Percentiles rank a stretch among this genome's conserved stretches.
Evolutionary conservation across 495 filamentous ascomycete species (phyloP).

Genomic region (Penicillium atrosanguineum): DNA sequence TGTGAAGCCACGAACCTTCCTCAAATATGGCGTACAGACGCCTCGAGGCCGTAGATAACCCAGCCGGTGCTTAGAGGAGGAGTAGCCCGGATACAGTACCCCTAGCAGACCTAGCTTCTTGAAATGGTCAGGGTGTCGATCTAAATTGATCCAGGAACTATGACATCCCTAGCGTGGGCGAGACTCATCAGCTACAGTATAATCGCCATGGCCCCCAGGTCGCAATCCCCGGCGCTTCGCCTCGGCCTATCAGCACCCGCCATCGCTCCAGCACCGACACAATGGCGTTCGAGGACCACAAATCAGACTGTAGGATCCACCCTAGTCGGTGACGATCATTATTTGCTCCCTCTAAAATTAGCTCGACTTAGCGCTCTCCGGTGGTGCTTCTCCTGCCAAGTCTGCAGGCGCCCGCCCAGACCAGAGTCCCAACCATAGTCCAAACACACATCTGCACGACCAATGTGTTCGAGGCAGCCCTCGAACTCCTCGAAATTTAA

Average conservation of each 20-base stretch:
- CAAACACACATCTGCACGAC: not conserved
- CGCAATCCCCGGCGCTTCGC: constrained; percentile 21
- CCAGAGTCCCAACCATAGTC: not conserved
- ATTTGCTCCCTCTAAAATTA: constrained; percentile 10
- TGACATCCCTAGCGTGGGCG: too few relatives aligned
- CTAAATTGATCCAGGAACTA: constrained; percentile 6
- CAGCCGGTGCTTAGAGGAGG: not conserved
- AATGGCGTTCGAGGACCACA: not conserved
- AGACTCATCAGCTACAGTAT: not conserved
- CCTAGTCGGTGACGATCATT: not conserved
- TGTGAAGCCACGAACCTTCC: not conserved
- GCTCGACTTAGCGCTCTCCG: constrained; percentile 1
- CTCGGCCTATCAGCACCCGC: constrained; percentile 19
- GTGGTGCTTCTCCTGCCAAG: constrained; percentile 16
- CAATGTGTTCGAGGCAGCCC: not conserved
- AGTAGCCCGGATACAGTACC: too few relatives aligned
- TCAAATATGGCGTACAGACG: not conserved
- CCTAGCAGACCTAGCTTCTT: not conserved
- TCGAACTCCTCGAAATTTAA: not conserved
- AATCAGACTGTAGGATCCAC: constrained; percentile 1
- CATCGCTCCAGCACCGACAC: not conserved
- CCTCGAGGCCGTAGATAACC: not conserved
- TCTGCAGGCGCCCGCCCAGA: constrained; percentile 10
- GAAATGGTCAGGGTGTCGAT: not conserved
- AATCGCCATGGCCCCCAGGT: constrained; percentile 13